A percentile compares a stretch with the other conserved stretches of the same genome.
Conservation (phyloP, 306 rosid species). For the Casuarina cunninghamiana region DNA sequence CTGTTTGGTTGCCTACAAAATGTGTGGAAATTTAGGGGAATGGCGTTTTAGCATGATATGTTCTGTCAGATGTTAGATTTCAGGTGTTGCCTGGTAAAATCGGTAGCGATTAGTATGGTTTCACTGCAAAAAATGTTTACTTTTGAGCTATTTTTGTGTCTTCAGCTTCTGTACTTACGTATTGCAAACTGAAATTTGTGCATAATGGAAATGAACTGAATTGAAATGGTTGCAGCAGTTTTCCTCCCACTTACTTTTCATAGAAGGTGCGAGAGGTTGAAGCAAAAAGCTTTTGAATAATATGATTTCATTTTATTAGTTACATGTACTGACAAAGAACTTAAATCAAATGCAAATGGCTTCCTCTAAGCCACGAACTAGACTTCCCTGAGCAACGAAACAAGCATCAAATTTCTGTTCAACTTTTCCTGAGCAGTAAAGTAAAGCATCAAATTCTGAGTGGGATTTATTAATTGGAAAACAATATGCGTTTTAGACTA, state of each 20-base stretch:
- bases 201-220: not conserved
- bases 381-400: no score
- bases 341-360: not conserved
- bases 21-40: not conserved
- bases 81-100: not conserved
- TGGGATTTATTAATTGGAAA: no score
- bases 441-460: not conserved
- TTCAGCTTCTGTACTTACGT: not conserved
- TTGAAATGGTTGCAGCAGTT: not conserved
- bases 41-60: not conserved
- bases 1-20: not conserved
- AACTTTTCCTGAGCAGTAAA: no score
- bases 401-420: no score
- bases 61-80: not conserved
- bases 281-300: not conserved
- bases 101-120: not conserved
- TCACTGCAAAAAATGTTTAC: not conserved
- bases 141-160: not conserved
- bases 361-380: not conserved
- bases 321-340: not conserved
- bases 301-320: not conserved
- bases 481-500: no score
- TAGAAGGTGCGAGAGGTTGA: not conserved
- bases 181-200: not conserved
- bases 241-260: not conserved